Base-by-base conservation (phyloP, 192 early-diverging fungal species). In the Umbelopsis vinacea region DNA sequence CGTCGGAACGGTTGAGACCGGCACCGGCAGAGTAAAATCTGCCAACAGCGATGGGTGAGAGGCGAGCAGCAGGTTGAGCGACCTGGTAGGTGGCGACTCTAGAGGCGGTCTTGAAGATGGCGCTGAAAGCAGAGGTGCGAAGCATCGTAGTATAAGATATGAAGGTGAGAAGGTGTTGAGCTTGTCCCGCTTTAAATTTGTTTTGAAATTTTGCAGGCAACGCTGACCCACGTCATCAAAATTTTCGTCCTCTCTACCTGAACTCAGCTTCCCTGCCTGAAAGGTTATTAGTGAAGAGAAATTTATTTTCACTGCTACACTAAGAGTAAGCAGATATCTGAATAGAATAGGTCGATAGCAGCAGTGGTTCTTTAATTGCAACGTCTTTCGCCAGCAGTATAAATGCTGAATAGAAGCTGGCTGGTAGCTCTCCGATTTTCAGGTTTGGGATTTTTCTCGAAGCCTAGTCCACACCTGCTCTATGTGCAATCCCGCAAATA, bases 11-110 rank as follows among this genome's bases (percentile, higher is more conserved):
- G 68, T 88, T 75, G 33, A 95, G 88, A 29, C 81, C 88, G 21
- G 90, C 88, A 67, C 83, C 89, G 4, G 88, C 90, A 47, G 92
- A 89, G 87, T 93, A 97, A 76, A 86, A 86, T 73, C 95, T 92
- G 50, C 80, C 71, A 74, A 82, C 80, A 72, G 79, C 82, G 54
- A 79, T 63, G 50, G 77, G 83, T 46, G 76, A 63, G 12, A 57
- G 47, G 52, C 72, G 75, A 22, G 67, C 67, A 70, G 76, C 73
- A 60, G 76, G 46, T 29, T 55, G 76, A 48, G 75, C 50, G 37
- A 72, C 26, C 67, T 74, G 75, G 79, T 74, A 76, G 26, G 60
- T 19, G 63, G 83, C 72, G 48, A 52, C 76, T 71, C 74, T 71
- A 66, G 83, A 76, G 72, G 81, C 78, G 52, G 74, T 74, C 45